Conservation (phyloP, 2,329 filamentous ascomycete species). For the Cytospora mali region DNA sequence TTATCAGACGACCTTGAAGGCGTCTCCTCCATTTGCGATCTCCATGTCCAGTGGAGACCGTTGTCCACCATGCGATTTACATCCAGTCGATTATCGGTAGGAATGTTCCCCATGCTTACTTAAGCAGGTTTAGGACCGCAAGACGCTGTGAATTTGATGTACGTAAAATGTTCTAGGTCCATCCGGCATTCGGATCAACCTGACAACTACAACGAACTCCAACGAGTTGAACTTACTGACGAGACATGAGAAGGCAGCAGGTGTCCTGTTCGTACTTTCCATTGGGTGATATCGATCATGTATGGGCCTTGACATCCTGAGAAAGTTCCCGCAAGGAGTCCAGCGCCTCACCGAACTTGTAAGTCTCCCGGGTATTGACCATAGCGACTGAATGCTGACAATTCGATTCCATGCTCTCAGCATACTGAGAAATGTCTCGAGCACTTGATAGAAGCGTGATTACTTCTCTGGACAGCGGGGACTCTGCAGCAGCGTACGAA, state of each 20-base stretch:
- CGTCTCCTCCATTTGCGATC: background rate
- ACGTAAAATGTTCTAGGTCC: background rate
- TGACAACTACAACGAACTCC: background rate
- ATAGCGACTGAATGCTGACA: background rate
- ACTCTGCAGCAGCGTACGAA: conserved; percentile 47
- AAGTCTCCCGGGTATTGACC: background rate
- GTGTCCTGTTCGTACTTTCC: background rate
- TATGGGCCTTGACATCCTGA: background rate
- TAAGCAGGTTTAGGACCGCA: background rate
- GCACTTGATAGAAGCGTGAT: conserved; percentile 52
- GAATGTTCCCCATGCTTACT: background rate
- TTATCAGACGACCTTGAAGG: background rate
- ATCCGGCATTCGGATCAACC: background rate
- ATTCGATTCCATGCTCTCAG: background rate
- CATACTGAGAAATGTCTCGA: conserved; percentile 52
- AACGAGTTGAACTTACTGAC: background rate
- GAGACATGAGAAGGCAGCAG: background rate
- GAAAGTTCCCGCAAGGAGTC: background rate
- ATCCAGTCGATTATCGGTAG: background rate
- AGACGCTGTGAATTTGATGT: background rate
- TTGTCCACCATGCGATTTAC: background rate
- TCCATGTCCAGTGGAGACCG: background rate
- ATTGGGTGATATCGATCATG: background rate
- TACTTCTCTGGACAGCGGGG: conserved; percentile 46
- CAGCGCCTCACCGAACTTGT: conserved; percentile 2